Percentiles rank a stretch among this genome's conserved stretches.
These are phyloP conservation scores for Syncephalastrum sp. DNA, from an alignment of 371 early-diverging fungal genomes.

Conservation along the genomic window DNA sequence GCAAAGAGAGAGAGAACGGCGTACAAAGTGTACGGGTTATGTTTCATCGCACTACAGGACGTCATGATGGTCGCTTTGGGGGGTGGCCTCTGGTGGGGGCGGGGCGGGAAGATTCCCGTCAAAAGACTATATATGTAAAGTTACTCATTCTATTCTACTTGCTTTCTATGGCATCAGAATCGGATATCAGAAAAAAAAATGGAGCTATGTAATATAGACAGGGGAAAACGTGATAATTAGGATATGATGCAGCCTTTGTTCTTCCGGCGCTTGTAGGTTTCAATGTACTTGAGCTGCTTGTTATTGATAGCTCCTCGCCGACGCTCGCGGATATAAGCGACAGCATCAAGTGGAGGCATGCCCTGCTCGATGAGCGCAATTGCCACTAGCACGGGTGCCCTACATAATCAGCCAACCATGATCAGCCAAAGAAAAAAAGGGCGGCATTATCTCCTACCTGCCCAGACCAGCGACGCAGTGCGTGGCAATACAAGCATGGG, in stretches of 20 bases:
- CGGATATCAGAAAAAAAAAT: neutral
- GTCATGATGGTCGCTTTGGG: too few species aligned
- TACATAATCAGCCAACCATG: conserved; percentile 11
- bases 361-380: conserved; percentile 86
- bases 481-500: conserved; percentile 63
- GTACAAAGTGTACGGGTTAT: too few species aligned
- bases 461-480: conserved; percentile 91
- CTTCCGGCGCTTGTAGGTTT: conserved; percentile 66
- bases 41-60: too few species aligned
- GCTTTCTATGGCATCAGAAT: too few species aligned
- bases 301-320: conserved; percentile 89
- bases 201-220: neutral
- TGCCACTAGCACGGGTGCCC: conserved; percentile 77
- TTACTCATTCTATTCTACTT: too few species aligned
- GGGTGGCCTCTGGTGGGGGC: too few species aligned
- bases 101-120: too few species aligned
- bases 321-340: conserved; percentile 77
- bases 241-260: conserved; percentile 38
- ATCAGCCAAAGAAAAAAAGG: neutral
- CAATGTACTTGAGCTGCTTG: conserved; percentile 76
- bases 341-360: conserved; percentile 81
- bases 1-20: too few species aligned
- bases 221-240: conserved; percentile 7
- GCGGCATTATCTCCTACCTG: conserved; percentile 37
- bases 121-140: too few species aligned